These are phyloP conservation scores for Candida tammaniensis DNA, from an alignment of 805 yeast species.

Conservation along the genomic window DNA sequence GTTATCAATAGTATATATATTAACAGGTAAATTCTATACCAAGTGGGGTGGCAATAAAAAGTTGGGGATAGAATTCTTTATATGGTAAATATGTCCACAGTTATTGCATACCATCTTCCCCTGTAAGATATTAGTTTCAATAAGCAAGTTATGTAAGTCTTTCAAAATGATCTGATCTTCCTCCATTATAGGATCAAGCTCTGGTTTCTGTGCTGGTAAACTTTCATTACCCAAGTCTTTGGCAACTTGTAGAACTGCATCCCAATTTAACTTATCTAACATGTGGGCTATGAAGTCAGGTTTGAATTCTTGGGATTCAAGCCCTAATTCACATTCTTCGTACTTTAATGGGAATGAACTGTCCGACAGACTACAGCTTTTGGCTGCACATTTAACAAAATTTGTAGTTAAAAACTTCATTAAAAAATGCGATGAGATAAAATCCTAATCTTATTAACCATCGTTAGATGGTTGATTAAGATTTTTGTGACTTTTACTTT, in stretches of 20 bases:
- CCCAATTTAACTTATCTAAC: conserved; percentile 84
- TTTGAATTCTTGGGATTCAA: conserved; percentile 77
- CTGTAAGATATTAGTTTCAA: conserved; percentile 83
- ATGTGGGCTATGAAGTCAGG: conserved; percentile 76
- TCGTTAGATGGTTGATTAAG: no score
- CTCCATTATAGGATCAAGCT: conserved; percentile 51
- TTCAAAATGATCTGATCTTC: conserved; percentile 54
- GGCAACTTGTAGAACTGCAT: conserved; percentile 76
- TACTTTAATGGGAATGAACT: conserved; percentile 80
- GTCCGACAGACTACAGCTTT: conserved; percentile 69
- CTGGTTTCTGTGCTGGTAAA: conserved; percentile 63
- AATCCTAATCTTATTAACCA: no score
- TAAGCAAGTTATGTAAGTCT: conserved; percentile 73
- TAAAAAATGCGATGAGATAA: conserved; percentile 14
- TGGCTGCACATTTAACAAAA: conserved; percentile 91
- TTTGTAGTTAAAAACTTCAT: conserved; percentile 97
- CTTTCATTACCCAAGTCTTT: conserved; percentile 59
- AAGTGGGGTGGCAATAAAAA: conserved; percentile 92
- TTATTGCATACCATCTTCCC: conserved; percentile 87
- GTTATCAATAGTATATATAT: no score
- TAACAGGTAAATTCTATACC: no score
- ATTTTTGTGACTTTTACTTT: no score
- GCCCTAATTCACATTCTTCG: conserved; percentile 64
- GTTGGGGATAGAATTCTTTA: conserved; percentile 93
- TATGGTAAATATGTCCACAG: conserved; percentile 84